phyloP scores from a whole-genome alignment of 768 basidiomycete genomes.

The Lentinus tigrinus region DNA sequence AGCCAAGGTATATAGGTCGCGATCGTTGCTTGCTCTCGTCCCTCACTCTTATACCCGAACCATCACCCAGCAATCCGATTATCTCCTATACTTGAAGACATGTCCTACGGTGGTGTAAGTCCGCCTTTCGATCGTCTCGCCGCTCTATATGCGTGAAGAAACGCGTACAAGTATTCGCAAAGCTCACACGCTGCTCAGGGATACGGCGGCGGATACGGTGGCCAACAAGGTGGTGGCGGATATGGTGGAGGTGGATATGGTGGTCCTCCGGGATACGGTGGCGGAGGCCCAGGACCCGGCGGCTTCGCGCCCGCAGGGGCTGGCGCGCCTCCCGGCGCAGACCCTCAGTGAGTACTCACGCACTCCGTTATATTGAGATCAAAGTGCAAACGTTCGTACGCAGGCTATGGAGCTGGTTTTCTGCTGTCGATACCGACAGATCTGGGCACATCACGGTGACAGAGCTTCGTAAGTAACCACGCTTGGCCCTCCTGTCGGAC shows the following conservation, averaged over 20 bases:
- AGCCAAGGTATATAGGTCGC: background rate
- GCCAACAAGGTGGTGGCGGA: constrained; percentile 4
- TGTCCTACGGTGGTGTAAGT: constrained; percentile 1
- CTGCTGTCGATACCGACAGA: constrained; percentile 64
- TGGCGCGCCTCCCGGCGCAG: constrained; percentile 63
- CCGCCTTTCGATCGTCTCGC: background rate
- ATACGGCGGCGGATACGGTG: constrained; percentile 9
- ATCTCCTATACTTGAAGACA: background rate
- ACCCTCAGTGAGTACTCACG: constrained; percentile 61
- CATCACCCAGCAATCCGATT: background rate
- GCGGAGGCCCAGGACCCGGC: constrained; percentile 18
- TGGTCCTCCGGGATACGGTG: constrained; percentile 21
- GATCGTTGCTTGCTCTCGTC: too few relatives aligned
- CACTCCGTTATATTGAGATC: too few relatives aligned
- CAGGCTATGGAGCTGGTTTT: constrained; percentile 77
- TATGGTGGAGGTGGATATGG: constrained; percentile 33
- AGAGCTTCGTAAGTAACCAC: constrained; percentile 60
- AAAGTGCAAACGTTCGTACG: background rate
- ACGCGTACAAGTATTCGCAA: background rate
- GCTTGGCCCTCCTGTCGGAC: constrained; percentile 22
- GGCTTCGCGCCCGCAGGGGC: constrained; percentile 31
- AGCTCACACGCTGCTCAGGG: background rate
- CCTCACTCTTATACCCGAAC: background rate
- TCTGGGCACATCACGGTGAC: constrained; percentile 63
- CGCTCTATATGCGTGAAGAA: background rate